Evolutionary conservation across 495 filamentous ascomycete genomes (phyloP).

Genomic region (Penicillium maclennaniae): DNA sequence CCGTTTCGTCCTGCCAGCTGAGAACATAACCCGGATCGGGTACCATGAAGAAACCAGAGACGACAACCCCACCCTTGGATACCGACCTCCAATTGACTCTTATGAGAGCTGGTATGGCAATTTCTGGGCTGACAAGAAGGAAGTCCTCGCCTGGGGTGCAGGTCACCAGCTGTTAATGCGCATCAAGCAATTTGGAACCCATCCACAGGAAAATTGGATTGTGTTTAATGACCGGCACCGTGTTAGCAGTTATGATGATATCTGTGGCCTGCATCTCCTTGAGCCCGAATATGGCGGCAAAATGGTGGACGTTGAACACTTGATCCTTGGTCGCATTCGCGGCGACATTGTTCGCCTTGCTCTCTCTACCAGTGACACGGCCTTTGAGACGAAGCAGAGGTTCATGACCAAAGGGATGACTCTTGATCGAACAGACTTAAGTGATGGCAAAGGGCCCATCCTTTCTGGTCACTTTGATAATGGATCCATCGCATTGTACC

Average conservation of each 20-base stretch:
- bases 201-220: conserved; percentile 38
- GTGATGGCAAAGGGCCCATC: conserved; percentile 28
- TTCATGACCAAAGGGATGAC: conserved; percentile 30
- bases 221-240: conserved; percentile 49
- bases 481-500: conserved; percentile 45
- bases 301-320: conserved; percentile 26
- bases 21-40: conserved; percentile 27
- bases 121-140: conserved; percentile 50
- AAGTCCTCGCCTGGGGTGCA: conserved; percentile 60
- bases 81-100: conserved; percentile 58
- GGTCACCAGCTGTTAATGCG: conserved; percentile 55
- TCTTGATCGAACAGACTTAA: conserved; percentile 33
- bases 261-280: conserved; percentile 55
- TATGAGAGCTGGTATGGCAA: conserved; percentile 53
- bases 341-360: conserved; percentile 38
- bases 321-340: conserved; percentile 40
- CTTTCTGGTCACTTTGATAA: conserved; percentile 47
- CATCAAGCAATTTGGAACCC: conserved; percentile 27
- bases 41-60: conserved; percentile 25
- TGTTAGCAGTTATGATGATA: conserved; percentile 59
- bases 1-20: conserved; percentile 45
- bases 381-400: conserved; percentile 28
- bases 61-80: conserved; percentile 60
- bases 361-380: conserved; percentile 24
- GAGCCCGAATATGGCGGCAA: conserved; percentile 33